Evolutionary conservation across 2,329 filamentous ascomycete species (phyloP).

Genomic region (Canariomyces notabilis): DNA sequence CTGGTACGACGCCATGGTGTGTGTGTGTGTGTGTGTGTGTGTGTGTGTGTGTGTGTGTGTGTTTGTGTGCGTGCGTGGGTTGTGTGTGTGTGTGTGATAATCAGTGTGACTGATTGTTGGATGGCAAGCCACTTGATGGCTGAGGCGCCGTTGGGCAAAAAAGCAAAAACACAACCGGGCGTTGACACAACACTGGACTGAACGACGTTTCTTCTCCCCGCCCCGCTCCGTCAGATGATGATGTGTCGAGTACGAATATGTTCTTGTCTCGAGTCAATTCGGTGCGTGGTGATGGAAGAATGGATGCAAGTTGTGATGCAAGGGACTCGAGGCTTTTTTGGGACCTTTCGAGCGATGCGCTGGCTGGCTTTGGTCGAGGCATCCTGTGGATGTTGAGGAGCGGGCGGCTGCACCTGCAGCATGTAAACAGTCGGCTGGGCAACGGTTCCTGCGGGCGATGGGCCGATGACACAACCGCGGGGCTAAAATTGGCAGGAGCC

Average conservation of each 20-base stretch:
- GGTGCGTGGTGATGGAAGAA: conserved; percentile 1
- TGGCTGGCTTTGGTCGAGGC: conserved; percentile 3
- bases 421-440: conserved; percentile 29
- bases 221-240: conserved; percentile 15
- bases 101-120: neutral
- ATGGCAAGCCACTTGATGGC: neutral
- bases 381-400: conserved; percentile 9
- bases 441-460: conserved; percentile 19
- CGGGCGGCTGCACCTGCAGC: conserved; percentile 11
- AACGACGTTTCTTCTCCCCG: neutral
- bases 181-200: neutral
- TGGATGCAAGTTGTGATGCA: conserved; percentile 8
- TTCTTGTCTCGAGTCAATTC: conserved; percentile 5
- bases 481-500: conserved; percentile 15
- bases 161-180: neutral
- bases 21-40: neutral
- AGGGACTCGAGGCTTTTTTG: conserved; percentile 4
- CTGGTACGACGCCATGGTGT: conserved; percentile 47
- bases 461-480: conserved; percentile 22
- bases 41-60: neutral
- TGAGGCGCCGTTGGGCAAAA: neutral
- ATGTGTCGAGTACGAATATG: conserved; percentile 1
- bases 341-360: neutral
- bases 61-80: neutral
- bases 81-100: neutral